phyloP scores from a whole-genome alignment of 1,284 basidiomycete genomes.

The Pseudozyma hubeiensis region DNA sequence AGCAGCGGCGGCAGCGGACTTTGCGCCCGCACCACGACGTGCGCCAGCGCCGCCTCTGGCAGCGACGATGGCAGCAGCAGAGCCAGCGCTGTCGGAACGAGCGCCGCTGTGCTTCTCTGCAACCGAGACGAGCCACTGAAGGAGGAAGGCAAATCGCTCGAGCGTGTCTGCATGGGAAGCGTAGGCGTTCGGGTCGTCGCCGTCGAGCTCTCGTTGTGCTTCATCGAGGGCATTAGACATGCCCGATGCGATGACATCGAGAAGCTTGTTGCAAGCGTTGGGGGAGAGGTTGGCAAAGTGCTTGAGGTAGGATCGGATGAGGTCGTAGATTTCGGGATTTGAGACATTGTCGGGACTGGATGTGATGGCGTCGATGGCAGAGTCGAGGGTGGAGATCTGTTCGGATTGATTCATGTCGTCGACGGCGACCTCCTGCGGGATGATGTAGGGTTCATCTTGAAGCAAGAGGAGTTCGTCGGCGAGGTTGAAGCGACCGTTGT shows the following conservation, averaged over 20 bases:
- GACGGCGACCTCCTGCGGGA: slow-evolving; percentile 58
- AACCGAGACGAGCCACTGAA: slow-evolving; percentile 63
- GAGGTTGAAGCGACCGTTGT: slow-evolving; percentile 48
- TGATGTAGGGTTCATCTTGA: slow-evolving; percentile 61
- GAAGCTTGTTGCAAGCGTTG: slow-evolving; percentile 55
- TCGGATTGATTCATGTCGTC: slow-evolving; percentile 48
- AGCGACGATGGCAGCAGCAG: slow-evolving; percentile 31
- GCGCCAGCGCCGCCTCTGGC: slow-evolving; percentile 28
- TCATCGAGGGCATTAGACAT: slow-evolving; percentile 56
- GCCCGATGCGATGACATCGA: slow-evolving; percentile 59
- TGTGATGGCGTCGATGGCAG: slow-evolving; percentile 56
- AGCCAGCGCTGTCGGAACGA: slow-evolving; percentile 18
- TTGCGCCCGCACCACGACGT: slow-evolving; percentile 36
- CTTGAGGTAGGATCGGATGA: slow-evolving; percentile 62
- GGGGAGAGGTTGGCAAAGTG: slow-evolving; percentile 51
- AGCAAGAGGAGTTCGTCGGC: slow-evolving; percentile 59
- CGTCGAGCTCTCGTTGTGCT: slow-evolving; percentile 49
- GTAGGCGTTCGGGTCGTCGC: slow-evolving; percentile 49
- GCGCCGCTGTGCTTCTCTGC: slow-evolving; percentile 59
- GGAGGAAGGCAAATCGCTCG: slow-evolving; percentile 63
- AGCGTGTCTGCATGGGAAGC: slow-evolving; percentile 54
- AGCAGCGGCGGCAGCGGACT: slow-evolving; percentile 33
- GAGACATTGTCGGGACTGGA: slow-evolving; percentile 49
- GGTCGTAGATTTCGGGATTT: slow-evolving; percentile 45
- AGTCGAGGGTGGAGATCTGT: slow-evolving; percentile 50